Evolutionary conservation across 805 yeast genomes (phyloP), one percentile per base, ranked within the genome.

Genomic region (Kazachstania bromeliacearum): DNA sequence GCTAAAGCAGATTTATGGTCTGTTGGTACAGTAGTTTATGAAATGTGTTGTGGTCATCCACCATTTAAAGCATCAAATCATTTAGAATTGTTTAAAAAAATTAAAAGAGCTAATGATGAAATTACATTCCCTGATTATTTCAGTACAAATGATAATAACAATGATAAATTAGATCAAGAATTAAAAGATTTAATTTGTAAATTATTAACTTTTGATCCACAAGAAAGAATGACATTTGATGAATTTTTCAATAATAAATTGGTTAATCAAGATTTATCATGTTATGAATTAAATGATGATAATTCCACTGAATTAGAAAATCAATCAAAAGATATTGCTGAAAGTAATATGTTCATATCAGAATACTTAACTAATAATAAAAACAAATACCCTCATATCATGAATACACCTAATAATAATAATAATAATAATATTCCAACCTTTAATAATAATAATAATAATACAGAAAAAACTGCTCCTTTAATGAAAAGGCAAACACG

Each of bases 1-100:
- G 98, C 97, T 4, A 88, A 87, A 57, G 97, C 96, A 0, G 98
- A 92, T 56, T 62, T 92, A 44, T 92, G 98, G 98, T 87, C 96
- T 5, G 95, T 89, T 4, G 98, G 98, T 3, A 94, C 97, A 1
- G 97, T 92, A 1, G 64, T 88, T 9, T 92, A 79, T 60, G 98
- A 92, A 60, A 88, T 92, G 96, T 73, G 84, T 9, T 87, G 84
- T 21, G 97, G 97, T n/a, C 81, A 74, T 58, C 96, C 98, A 1
- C 98, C 98, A 0, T 92, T 88, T 58, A 77, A 82, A 45, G 97
- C 98, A 3, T 76, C 82, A 4, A 92, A 92, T 55, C 97, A 89
- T 57, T 77, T 92, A 43, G 96, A 89, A 55, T 69, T 92, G 37
- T 71, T 84, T 51, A 79, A 83, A 58, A 84, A 79, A 52, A 92